These are phyloP conservation scores for Pinus taeda DNA, from an alignment of 75 land plant genomes.

Conservation along the genomic window DNA sequence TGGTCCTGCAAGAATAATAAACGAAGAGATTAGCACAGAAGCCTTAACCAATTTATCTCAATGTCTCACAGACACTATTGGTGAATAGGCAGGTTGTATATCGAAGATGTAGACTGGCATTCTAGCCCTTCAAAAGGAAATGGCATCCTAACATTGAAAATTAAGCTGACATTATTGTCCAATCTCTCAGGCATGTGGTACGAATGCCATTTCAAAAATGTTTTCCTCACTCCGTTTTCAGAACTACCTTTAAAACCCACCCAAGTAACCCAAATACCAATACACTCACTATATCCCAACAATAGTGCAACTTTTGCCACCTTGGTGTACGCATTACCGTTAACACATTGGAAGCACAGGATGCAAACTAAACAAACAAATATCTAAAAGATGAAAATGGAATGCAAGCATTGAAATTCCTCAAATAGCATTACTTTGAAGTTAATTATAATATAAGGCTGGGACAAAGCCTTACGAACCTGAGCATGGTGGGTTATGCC, in stretches of 20 bases:
- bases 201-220: neutral
- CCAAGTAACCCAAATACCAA: neutral
- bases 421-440: neutral
- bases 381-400: neutral
- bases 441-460: neutral
- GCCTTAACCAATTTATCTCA: neutral
- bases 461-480: constrained; percentile 33
- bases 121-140: neutral
- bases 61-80: neutral
- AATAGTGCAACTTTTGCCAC: no score
- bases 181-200: neutral
- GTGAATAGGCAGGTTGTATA: neutral
- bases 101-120: neutral
- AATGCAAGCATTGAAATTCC: neutral
- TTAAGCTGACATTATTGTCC: neutral
- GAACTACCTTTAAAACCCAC: neutral
- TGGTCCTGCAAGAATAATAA: constrained; percentile 37
- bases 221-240: neutral
- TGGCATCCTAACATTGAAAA: neutral
- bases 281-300: neutral
- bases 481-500: constrained; percentile 99
- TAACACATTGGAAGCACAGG: neutral
- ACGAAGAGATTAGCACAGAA: neutral
- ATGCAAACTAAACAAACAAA: constrained; percentile 2
- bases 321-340: neutral